Base-by-base conservation (phyloP, 345 rosid species). In the Orychophragmus violaceus region DNA sequence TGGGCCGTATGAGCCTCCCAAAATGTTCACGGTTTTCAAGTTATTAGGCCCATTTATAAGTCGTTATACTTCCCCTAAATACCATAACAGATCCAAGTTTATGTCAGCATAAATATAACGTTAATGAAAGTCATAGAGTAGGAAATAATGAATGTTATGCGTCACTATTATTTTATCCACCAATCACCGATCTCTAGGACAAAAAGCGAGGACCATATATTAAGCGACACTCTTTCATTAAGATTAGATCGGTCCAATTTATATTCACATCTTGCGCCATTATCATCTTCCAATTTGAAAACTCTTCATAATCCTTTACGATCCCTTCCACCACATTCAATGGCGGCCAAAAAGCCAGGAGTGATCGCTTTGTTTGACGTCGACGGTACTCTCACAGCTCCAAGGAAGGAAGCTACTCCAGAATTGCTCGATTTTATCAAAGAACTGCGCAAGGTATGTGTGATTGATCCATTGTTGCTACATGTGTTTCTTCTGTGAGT, bases 321-420 rank as follows among this genome's bases (percentile, higher is more conserved):
- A 39, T 54, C 64, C 28, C 4, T 73, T 12, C 7, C 58, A 71
- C 69, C 36, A 49, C 48, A 16, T 70, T 45, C 77, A 71, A 77
- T 78, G 82, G 82, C 76, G 11, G 64, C 71, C 9, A 75, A 66
- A 66, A 88, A 82, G 44, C 82, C 95, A 39, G 95, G 99, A 67
- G 71, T 88, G 57, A 87, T 94, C 57, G 97, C 97, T 65, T 71
- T 94, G 62, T 94, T 94, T 64, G 99, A 94, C 78, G 97, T 94
- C 44, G 99, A 94, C 74, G 99, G 97, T 21, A 94, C 99, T 72
- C 95, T 94, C 50, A 88, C 99, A 6, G 97, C 99, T 71, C 95
- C 97, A 19, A 85, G 99, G 80, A 88, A 90, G 89, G 78, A 0
- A 52, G 87, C 75, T 63, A 82, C 95, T 64, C 80, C 74, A 27